These are phyloP conservation scores for Saccharomycopsis schoenii DNA, from an alignment of 805 yeast genomes.

Conservation along the genomic window DNA sequence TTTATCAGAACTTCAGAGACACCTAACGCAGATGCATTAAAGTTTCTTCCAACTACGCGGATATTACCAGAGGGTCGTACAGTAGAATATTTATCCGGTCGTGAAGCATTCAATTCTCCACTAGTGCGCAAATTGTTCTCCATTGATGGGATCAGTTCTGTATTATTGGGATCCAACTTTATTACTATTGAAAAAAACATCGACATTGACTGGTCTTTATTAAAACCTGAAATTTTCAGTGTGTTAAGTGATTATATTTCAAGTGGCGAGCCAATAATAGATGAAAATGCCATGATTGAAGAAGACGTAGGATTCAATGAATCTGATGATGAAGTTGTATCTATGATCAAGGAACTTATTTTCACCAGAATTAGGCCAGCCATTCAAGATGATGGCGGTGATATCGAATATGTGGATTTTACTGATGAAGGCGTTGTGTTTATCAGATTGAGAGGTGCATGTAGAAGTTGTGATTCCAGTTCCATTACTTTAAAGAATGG, in stretches of 20 bases:
- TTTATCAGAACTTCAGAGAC: constrained; percentile 79
- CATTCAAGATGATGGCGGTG: constrained; percentile 69
- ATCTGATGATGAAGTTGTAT: constrained; percentile 56
- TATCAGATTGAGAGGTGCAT: constrained; percentile 56
- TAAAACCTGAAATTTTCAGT: constrained; percentile 56
- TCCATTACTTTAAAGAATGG: constrained; percentile 60
- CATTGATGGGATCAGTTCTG: constrained; percentile 65
- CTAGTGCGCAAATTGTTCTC: constrained; percentile 65
- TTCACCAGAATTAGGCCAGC: constrained; percentile 67
- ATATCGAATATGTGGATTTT: constrained; percentile 54
- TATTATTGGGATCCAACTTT: constrained; percentile 77
- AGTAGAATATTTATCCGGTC: constrained; percentile 59
- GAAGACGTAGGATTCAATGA: constrained; percentile 34
- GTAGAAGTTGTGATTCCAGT: constrained; percentile 61
- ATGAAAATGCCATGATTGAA: constrained; percentile 20
- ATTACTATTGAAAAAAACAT: constrained; percentile 65
- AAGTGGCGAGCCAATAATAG: constrained; percentile 44
- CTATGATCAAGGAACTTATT: constrained; percentile 59
- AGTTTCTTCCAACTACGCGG: constrained; percentile 66
- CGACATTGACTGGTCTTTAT: constrained; percentile 43
- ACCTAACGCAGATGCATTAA: constrained; percentile 79
- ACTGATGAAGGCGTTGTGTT: constrained; percentile 49
- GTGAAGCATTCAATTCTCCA: constrained; percentile 70
- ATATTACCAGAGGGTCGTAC: constrained; percentile 61
- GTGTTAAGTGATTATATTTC: constrained; percentile 25